Base-by-base conservation (phyloP, 805 yeast genomes). In the Metschnikowia baotianmanensis region DNA sequence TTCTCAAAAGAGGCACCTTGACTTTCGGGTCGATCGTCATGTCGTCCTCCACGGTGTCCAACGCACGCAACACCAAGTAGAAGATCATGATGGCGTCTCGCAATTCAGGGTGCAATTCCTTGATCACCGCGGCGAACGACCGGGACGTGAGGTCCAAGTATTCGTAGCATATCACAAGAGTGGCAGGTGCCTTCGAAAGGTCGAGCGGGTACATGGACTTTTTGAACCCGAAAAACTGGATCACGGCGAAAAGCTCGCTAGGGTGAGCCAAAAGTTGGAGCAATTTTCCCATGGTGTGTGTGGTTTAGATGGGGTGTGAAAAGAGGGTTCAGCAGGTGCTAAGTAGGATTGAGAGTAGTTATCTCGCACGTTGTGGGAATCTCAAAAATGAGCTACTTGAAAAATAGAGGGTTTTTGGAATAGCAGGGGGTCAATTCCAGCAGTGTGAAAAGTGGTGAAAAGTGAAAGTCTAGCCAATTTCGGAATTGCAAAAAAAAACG, bases 31-130 rank as follows among this genome's bases (percentile, higher is more conserved):
- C 83, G 43, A 93, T 67, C 7, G 93, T 77, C 95, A 89, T 89
- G 62, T 93, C 98, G 62, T 93, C 99, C 62, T 93, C 99, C 41
- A 93, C 76, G 1, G 99, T 93, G 59, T 93, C 99, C 54, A 93
- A 76, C 2, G 96, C 99, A 46, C 99, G 77, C 49, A 93, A 68
- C 17, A 89, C 74, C 41, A 93, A 64, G 63, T 93, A 93, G 65
- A 93, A 93, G 5, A 93, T 45, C 89, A 81, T 82, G 46, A 87
- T 76, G 1, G 84, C 86, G 48, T 80, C 80, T 50, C 96, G 77
- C 49, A 93, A 69, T 56, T 89, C 96, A 0, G 97, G 97, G 59
- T 88, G 83, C 45, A 93, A 74, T 60, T 93, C 96, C 71, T 77
- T 75, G 55, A 91, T 91, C 17, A 93, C 99, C 0, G 95, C 87